Base-by-base conservation (phyloP, 2,329 filamentous ascomycete genomes). In the Ophiostoma himal-ulmi region DNA sequence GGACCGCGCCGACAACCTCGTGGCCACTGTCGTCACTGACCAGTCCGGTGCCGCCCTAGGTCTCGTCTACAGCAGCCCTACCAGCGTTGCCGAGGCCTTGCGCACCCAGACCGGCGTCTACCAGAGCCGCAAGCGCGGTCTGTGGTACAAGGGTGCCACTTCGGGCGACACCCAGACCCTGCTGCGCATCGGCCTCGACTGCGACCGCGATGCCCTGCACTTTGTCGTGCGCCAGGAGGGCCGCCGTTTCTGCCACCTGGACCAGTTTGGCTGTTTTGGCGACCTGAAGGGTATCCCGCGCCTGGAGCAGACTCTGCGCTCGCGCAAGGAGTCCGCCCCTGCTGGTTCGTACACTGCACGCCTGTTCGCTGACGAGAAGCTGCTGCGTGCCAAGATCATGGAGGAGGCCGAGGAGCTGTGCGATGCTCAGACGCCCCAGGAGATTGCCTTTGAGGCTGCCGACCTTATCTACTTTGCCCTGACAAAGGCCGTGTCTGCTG, bases 371-470 rank as follows among this genome's bases (percentile, higher is more conserved):
- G 95, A 99, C 74, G 88, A 92, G 75, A 94, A 96, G 79, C 85
- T 99, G 70, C 82, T 97, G 69, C 86, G 92, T 62, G 95, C 95
- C 3, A 99, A 99, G 84, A 97, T 99, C 70, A 96, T 98, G 89
- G 95, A 99, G 80, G 95, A 99, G 79, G 95, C 95, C 0, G 92
- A 96, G 77, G 95, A 99, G 81, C 85, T 99, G 60, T 97, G 94
- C 77, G 89, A 95, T 74, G 94, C 95, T 20, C 89, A 88, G 74
- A 89, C 71, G 8, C 71, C 72, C 2, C 62, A 71, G 54, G 91
- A 98, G 17, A 87, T 97, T 73, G 93, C 95, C 1, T 96, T 96
- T 73, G 95, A 99, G 80, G 93, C 95, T 10, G 95, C 95, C 0
- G 95, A 99, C 77, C 82, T 99, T 70, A 89, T 99, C 69, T 99